Evolutionary conservation across 345 rosid species (phyloP), one percentile per base, ranked within the genome.

Genomic region (Litchi chinensis): DNA sequence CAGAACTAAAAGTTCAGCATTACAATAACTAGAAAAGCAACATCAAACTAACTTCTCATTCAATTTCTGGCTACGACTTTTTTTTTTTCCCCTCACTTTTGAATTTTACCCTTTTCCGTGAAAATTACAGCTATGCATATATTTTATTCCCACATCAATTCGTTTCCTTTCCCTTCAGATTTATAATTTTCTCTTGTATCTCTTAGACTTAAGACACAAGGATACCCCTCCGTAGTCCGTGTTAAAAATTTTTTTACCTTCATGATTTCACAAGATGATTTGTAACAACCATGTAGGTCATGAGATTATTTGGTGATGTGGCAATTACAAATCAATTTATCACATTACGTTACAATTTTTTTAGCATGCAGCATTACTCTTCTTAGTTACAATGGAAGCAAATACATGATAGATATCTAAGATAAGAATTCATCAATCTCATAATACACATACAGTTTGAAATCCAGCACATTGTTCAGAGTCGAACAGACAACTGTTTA

Each of bases 111-210:
- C 21, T 28, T 28, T 24, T 6, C 64, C 6, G 8, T 18, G 16
- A 71, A 8, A 56, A 52, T 71, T 22, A 26, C 22, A 37, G 21
- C 64, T 22, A 13, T 71, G 28, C 71, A 46, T 44, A 43, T 18
- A 43, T 54, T 52, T 71, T 6, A 6, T 32, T 32, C 54, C 6
- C 4, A 11, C 66, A 10, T 39, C 12, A 13, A 8, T 39, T 57
- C 6, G n/a, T 73, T 73, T 21, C 76, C 48, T 39, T 12, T 73
- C 76, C 41, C 75, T 57, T 73, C 10, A 56, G 48, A 24, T 39
- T 72, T 73, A 57, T 10, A 32, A 57, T 48, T 37, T 37, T 73
- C 39, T 22, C 21, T 73, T 39, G 48, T n/a, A 73, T 72, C 46
- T 60, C 66, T 32, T 10, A 10, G 28, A 73, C 8, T 19, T 16